A percentile compares a stretch with the other conserved stretches of the same genome.
phyloP scores from a whole-genome alignment of 2,329 filamentous ascomycete species.

The Claviceps cyperi region DNA sequence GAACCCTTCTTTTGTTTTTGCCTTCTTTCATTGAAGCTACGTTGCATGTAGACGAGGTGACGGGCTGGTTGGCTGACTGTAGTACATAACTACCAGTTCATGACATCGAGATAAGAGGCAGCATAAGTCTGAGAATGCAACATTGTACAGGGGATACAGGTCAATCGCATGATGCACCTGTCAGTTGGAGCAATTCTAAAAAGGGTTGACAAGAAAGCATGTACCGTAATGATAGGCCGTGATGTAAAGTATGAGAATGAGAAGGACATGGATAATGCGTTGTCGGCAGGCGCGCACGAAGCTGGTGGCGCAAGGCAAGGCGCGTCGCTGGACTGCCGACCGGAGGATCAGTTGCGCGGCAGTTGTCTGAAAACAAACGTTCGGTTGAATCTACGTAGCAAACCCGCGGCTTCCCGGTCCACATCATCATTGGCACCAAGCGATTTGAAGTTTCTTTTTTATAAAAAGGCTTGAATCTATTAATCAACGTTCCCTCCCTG shows the following conservation, averaged over 20 bases:
- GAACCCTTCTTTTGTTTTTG: neutral
- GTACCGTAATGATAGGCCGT: too few relatives aligned
- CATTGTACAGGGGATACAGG: neutral
- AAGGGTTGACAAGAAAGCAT: too few relatives aligned
- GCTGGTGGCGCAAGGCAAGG: too few relatives aligned
- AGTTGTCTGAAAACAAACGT: neutral
- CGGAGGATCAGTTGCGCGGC: conserved; percentile 1
- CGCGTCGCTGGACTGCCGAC: too few relatives aligned
- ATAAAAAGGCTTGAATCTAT: neutral
- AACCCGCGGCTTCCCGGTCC: neutral
- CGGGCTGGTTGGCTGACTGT: conserved; percentile 11
- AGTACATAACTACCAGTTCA: conserved; percentile 18
- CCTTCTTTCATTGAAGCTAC: neutral
- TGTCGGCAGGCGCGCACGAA: too few relatives aligned
- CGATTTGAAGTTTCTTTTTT: neutral
- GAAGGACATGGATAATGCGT: too few relatives aligned
- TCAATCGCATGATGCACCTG: neutral
- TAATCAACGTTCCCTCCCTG: neutral
- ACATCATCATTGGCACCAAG: neutral
- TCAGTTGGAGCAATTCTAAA: too few relatives aligned
- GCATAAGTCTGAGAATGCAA: neutral
- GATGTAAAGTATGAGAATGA: too few relatives aligned
- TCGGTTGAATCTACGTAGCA: too few relatives aligned
- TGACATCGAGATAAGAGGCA: conserved; percentile 18
- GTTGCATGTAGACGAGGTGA: neutral